Evolutionary conservation across 176 grass and related monocot species (phyloP).

Genomic region (Aegilops speltoides): DNA sequence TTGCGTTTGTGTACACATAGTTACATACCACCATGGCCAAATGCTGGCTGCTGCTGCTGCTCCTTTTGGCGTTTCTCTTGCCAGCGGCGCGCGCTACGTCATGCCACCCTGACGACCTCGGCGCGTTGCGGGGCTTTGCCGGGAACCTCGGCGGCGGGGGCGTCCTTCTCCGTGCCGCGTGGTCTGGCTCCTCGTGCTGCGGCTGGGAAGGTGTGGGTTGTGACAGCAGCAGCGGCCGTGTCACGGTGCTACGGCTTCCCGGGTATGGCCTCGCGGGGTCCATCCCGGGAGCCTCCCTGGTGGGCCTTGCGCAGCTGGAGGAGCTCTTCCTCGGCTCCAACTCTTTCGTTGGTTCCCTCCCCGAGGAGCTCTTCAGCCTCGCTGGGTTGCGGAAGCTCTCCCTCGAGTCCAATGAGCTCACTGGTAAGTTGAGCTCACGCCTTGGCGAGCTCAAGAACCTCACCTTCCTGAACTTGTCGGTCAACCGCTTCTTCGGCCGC

Average conservation of each 20-base stretch:
- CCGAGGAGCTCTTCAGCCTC: background rate
- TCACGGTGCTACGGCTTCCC: background rate
- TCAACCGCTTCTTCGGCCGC: background rate
- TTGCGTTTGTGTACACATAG: background rate
- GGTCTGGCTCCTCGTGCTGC: background rate
- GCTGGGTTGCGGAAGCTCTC: background rate
- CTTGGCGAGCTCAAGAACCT: background rate
- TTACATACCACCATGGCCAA: background rate
- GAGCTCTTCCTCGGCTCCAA: background rate
- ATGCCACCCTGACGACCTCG: background rate
- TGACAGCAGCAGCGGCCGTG: background rate
- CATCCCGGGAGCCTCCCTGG: background rate
- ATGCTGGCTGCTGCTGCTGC: background rate
- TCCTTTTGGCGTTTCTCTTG: background rate
- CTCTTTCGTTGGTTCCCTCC: background rate
- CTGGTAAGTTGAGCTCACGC: background rate
- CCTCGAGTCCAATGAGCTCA: background rate
- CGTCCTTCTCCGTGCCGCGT: background rate
- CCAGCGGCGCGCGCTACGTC: rapidly evolving
- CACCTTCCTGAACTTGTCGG: background rate
- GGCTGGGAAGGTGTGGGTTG: background rate
- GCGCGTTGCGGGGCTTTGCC: background rate
- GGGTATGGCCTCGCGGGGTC: background rate
- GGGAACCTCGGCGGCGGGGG: background rate
- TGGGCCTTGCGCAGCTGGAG: background rate